These are phyloP conservation scores for Paxillus ammoniavirescens DNA, from an alignment of 768 basidiomycete species.

Conservation along the genomic window DNA sequence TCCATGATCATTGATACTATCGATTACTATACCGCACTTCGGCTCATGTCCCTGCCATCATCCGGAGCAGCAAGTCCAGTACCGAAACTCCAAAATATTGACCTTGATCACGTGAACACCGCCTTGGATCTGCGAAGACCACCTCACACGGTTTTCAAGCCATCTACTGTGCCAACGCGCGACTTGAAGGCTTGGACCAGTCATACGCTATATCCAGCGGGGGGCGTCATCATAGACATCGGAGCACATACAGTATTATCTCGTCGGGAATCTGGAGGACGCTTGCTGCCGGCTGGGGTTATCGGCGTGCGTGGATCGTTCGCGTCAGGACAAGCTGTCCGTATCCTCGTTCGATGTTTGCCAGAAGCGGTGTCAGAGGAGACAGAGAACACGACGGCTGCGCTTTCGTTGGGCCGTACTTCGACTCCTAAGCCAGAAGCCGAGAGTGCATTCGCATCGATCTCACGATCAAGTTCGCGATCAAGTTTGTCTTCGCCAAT, in stretches of 20 bases:
- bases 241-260: slow-evolving; percentile 89
- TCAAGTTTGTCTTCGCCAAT: slow-evolving; percentile 36
- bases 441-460: slow-evolving; percentile 28
- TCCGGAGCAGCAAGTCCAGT: slow-evolving; percentile 27
- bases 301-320: slow-evolving; percentile 84
- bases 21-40: slow-evolving; percentile 60
- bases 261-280: slow-evolving; percentile 83
- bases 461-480: slow-evolving; percentile 41
- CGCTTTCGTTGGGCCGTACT: slow-evolving; percentile 38
- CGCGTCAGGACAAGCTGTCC: slow-evolving; percentile 92
- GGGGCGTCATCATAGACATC: slow-evolving; percentile 82
- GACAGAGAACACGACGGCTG: slow-evolving; percentile 24
- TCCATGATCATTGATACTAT: slow-evolving; percentile 78
- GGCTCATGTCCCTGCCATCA: slow-evolving; percentile 36
- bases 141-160: slow-evolving; percentile 86
- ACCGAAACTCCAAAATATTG: slow-evolving; percentile 19
- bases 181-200: slow-evolving; percentile 96
- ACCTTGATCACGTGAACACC: slow-evolving; percentile 24
- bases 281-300: slow-evolving; percentile 91
- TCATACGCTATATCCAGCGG: slow-evolving; percentile 90
- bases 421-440: slow-evolving; percentile 21
- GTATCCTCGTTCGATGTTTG: slow-evolving; percentile 59
- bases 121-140: slow-evolving; percentile 45
- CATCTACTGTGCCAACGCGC: slow-evolving; percentile 65
- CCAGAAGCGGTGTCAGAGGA: slow-evolving; percentile 22